These are phyloP conservation scores for Trichophyton schoenleinii DNA, from an alignment of 2,329 filamentous ascomycete genomes.

Conservation along the genomic window DNA sequence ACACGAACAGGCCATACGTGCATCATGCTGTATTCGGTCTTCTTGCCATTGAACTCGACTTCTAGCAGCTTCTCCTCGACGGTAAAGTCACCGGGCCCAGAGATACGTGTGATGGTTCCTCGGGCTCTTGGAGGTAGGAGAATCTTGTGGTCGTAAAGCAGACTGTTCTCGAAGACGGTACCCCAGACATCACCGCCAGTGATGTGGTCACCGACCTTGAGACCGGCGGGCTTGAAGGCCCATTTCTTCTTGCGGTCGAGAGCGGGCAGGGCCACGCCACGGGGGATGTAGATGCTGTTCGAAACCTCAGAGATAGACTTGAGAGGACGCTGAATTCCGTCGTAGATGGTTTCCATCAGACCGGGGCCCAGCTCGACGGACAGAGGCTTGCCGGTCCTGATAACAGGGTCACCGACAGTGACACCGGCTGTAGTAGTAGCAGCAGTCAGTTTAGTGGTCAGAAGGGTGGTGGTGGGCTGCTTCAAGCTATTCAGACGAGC, in stretches of 20 bases:
- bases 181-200: conserved; percentile 94
- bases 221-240: conserved; percentile 74
- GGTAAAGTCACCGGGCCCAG: conserved; percentile 81
- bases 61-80: conserved; percentile 90
- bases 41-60: conserved; percentile 93
- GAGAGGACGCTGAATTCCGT: conserved; percentile 94
- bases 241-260: conserved; percentile 88
- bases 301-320: conserved; percentile 66
- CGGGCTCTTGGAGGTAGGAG: conserved; percentile 78
- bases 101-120: conserved; percentile 84
- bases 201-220: conserved; percentile 95
- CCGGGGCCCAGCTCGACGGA: conserved; percentile 96
- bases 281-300: conserved; percentile 92
- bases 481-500: neutral
- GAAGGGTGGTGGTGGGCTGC: neutral
- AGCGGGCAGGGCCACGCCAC: conserved; percentile 76
- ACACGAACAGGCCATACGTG: conserved; percentile 97
- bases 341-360: conserved; percentile 97
- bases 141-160: conserved; percentile 87
- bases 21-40: conserved; percentile 94
- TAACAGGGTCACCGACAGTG: conserved; percentile 85
- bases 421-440: conserved; percentile 53
- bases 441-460: neutral
- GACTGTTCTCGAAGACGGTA: conserved; percentile 87
- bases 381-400: conserved; percentile 82